Percentiles rank a stretch among this genome's conserved stretches.
These are phyloP conservation scores for Aspergillus clavatus DNA, from an alignment of 2,329 filamentous ascomycete species.

Conservation along the genomic window DNA sequence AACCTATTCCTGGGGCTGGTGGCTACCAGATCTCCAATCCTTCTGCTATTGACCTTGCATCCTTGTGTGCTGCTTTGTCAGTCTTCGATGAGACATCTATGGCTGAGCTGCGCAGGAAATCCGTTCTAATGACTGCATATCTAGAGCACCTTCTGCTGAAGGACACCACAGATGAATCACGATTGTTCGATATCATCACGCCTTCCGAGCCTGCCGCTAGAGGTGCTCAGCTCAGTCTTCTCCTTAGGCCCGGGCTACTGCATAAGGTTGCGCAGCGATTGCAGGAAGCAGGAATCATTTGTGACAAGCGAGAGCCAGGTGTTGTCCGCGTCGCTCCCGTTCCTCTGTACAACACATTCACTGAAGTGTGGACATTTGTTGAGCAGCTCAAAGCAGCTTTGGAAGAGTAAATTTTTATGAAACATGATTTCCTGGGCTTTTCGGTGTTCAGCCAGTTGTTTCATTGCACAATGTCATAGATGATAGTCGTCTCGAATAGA, in stretches of 20 bases:
- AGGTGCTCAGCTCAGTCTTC: slow-evolving; percentile 71
- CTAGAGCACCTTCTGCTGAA: slow-evolving; percentile 61
- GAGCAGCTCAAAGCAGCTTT: slow-evolving; percentile 30
- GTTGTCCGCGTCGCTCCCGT: slow-evolving; percentile 78
- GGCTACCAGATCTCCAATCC: slow-evolving; percentile 81
- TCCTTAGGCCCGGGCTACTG: slow-evolving; percentile 64
- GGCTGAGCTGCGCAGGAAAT: slow-evolving; percentile 62
- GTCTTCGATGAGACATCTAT: slow-evolving; percentile 71
- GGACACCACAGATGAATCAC: slow-evolving; percentile 29
- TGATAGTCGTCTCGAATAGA: not conserved
- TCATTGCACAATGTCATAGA: not conserved
- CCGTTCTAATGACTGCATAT: slow-evolving; percentile 67
- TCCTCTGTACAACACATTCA: slow-evolving; percentile 75
- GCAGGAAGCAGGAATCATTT: slow-evolving; percentile 66
- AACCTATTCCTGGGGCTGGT: slow-evolving; percentile 69
- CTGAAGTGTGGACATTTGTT: slow-evolving; percentile 61
- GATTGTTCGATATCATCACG: slow-evolving; percentile 60
- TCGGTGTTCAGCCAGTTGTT: not conserved
- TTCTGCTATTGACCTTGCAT: slow-evolving; percentile 69
- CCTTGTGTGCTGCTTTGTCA: slow-evolving; percentile 64
- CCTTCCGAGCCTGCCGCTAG: slow-evolving; percentile 61
- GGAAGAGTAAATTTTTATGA: slow-evolving; percentile 5
- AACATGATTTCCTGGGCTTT: not conserved
- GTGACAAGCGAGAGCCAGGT: slow-evolving; percentile 77
- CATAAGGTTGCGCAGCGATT: slow-evolving; percentile 62